A percentile compares a stretch with the other conserved stretches of the same genome.
These are phyloP conservation scores for Aureobasidium sp. DNA, from an alignment of 2,329 filamentous ascomycete species.

Conservation along the genomic window DNA sequence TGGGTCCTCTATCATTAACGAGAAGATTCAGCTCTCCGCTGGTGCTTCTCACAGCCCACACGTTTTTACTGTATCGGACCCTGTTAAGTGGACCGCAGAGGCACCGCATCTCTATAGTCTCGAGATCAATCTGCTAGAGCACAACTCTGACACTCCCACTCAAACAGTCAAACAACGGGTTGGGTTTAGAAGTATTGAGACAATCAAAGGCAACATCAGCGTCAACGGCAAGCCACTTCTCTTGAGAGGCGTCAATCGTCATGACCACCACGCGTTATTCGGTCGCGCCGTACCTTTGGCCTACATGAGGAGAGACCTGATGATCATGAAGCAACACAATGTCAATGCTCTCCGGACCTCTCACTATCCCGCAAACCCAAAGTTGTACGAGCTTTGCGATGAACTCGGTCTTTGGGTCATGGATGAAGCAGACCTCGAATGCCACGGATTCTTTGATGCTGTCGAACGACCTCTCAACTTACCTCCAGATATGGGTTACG, in stretches of 20 bases:
- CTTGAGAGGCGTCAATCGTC: conserved; percentile 60
- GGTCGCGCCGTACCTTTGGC: conserved; percentile 58
- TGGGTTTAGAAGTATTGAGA: conserved; percentile 59
- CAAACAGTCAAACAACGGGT: conserved; percentile 48
- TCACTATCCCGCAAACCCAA: conserved; percentile 60
- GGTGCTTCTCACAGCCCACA: neutral
- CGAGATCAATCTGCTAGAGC: conserved; percentile 22
- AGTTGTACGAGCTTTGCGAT: conserved; percentile 54
- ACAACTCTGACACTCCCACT: conserved; percentile 25
- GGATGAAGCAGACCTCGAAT: conserved; percentile 47
- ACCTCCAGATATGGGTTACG: conserved; percentile 45
- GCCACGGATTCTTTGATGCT: conserved; percentile 38
- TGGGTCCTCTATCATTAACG: neutral
- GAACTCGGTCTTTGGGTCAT: conserved; percentile 63
- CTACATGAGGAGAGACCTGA: conserved; percentile 54
- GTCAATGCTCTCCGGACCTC: conserved; percentile 64
- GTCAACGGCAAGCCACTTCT: conserved; percentile 58
- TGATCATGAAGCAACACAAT: conserved; percentile 64
- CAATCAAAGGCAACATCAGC: conserved; percentile 52
- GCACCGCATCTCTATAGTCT: conserved; percentile 55
- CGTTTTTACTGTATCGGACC: conserved; percentile 39
- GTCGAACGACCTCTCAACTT: conserved; percentile 19
- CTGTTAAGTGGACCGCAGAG: conserved; percentile 63
- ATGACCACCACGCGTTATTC: conserved; percentile 60
- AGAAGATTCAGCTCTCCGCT: conserved; percentile 29